Base-by-base conservation (phyloP, 2,329 filamentous ascomycete species). In the Arthrobotrys iridis region DNA sequence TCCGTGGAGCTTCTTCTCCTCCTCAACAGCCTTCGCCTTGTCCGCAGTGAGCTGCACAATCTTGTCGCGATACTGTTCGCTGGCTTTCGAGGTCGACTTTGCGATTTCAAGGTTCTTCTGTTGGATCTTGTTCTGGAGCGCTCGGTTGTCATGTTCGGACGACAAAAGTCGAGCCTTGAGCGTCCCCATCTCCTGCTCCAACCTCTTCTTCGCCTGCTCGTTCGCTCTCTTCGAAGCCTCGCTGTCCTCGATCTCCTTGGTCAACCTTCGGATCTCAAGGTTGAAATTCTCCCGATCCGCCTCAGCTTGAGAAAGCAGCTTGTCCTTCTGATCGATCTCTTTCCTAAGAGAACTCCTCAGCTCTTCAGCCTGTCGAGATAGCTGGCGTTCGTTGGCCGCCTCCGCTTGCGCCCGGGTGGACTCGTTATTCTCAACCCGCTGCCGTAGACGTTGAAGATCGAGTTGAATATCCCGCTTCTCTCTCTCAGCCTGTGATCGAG, bases 51-150 rank as follows among this genome's bases (percentile, higher is more conserved):
- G 84, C 71, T 90, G 88, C 40, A 88, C 82, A 52, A 97, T 85
- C 78, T 95, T 91, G 1, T 89, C 87, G 37, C 93, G 89, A 50
- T 93, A 92, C 30, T 89, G 91, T 79, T 98, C 94, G 76, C 88
- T 93, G 28, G 91, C 94, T 72, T 90, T 90, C 3, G 93, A 96
- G 74, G 88, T 92, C 0, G 94, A 95, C 48, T 95, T 88, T 41
- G 94, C 94, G 81, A 99, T 96, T 81, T 99, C 94, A 4, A 99
- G 87, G 28, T 96, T 95, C 84, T 98, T 98, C 80, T 98, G 94
- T 80, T 98, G 94, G 15, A 99, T 86, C 83, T 98, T 98, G 84
- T 97, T 98, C 78, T 98, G 86, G n/a, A 99, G 85, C 3, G 93
- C 90, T 59, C 93, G 90, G 80, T 98, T 98, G 83, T 98, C 94